Conservation (phyloP, 2,329 filamentous ascomycete genomes). For the Zalaria obscura region DNA sequence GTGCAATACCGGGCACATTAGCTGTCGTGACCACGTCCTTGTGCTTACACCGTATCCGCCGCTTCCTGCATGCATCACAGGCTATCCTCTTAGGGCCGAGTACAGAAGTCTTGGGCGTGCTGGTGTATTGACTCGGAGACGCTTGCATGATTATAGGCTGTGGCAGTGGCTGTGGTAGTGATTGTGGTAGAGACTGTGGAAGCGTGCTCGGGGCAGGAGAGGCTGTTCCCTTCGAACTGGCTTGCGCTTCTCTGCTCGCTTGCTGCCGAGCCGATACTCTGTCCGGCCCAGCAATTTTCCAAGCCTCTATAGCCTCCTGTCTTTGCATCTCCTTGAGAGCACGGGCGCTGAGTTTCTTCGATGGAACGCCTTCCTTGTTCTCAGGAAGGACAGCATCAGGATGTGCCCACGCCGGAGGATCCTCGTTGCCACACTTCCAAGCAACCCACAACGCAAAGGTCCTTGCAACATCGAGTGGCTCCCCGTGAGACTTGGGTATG, state of each 20-base stretch:
- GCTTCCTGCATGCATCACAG: conserved; percentile 48
- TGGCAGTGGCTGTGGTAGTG: conserved; percentile 9
- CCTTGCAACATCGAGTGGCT: conserved; percentile 45
- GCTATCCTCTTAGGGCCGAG: conserved; percentile 46
- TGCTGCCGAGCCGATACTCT: conserved; percentile 28
- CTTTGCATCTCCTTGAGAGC: conserved; percentile 42
- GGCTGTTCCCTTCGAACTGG: neutral
- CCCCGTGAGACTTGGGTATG: conserved; percentile 47
- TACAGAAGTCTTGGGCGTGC: conserved; percentile 41
- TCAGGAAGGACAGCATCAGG: conserved; percentile 40
- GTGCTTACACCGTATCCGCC: conserved; percentile 49
- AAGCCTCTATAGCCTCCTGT: conserved; percentile 31
- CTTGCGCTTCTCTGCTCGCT: conserved; percentile 11
- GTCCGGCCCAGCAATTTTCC: conserved; percentile 25
- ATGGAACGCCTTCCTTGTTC: conserved; percentile 29
- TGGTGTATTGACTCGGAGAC: conserved; percentile 23
- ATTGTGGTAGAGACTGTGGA: conserved; percentile 10
- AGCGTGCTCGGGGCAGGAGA: neutral
- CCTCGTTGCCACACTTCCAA: conserved; percentile 53
- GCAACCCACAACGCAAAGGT: conserved; percentile 51
- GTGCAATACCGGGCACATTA: neutral
- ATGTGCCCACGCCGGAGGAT: conserved; percentile 46
- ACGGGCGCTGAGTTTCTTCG: conserved; percentile 40
- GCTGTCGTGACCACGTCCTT: conserved; percentile 35
- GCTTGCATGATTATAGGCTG: neutral